These are phyloP conservation scores for Dalechampia spathulata DNA, from an alignment of 441 rosid genomes.

Conservation along the genomic window DNA sequence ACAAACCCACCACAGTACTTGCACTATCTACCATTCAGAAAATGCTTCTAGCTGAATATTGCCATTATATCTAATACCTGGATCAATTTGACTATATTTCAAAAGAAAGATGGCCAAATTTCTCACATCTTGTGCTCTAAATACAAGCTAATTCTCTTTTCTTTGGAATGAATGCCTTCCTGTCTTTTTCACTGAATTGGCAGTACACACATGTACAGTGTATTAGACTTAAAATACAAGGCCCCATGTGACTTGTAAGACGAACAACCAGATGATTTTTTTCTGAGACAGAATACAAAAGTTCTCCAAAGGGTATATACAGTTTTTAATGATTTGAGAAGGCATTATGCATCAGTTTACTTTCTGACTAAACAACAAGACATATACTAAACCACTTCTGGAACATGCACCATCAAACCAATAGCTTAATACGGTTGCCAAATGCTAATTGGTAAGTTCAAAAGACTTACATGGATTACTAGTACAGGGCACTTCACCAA, in stretches of 20 bases:
- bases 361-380: neutral
- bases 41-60: neutral
- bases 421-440: constrained; percentile 5
- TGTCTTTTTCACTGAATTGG: neutral
- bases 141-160: neutral
- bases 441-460: constrained; percentile 2
- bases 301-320: too few relatives aligned
- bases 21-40: neutral
- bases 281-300: too few relatives aligned
- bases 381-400: neutral
- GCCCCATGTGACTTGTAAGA: too few relatives aligned
- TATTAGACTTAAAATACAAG: too few relatives aligned
- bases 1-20: neutral
- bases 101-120: neutral
- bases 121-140: neutral
- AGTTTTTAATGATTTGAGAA: neutral
- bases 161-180: neutral
- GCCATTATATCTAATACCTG: neutral
- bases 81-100: neutral
- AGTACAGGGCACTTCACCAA: constrained; percentile 89
- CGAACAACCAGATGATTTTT: too few relatives aligned
- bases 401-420: neutral
- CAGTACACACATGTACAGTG: neutral
- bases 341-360: neutral
- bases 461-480: constrained; percentile 78